Evolutionary conservation across 495 filamentous ascomycete genomes (phyloP).

Genomic region (Immersiella caudata): DNA sequence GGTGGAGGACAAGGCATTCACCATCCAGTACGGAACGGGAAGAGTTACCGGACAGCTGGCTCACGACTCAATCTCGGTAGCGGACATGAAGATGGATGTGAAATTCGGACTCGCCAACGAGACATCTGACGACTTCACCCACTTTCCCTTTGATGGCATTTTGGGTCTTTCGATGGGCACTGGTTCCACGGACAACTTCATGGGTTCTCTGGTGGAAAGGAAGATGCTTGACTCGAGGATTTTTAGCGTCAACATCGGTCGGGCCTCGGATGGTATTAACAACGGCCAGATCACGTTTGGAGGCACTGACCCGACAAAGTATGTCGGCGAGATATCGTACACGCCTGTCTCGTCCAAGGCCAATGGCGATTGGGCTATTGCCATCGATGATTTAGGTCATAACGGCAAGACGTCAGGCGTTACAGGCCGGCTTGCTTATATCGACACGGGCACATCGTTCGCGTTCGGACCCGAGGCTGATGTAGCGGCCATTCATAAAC

Average conservation of each 20-base stretch:
- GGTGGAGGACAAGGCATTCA: constrained; percentile 52
- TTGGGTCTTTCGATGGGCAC: constrained; percentile 68
- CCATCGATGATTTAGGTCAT: constrained; percentile 63
- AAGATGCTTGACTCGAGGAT: constrained; percentile 64
- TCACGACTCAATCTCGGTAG: constrained; percentile 66
- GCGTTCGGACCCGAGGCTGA: constrained; percentile 68
- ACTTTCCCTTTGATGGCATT: constrained; percentile 87
- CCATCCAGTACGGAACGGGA: constrained; percentile 73
- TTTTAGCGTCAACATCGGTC: constrained; percentile 67
- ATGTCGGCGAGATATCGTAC: constrained; percentile 67
- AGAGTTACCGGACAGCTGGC: constrained; percentile 63
- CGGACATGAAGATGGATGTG: constrained; percentile 61
- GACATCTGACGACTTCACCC: constrained; percentile 67
- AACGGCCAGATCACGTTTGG: constrained; percentile 81
- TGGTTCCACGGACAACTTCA: constrained; percentile 59
- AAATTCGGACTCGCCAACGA: constrained; percentile 70
- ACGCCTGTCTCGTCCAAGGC: constrained; percentile 46
- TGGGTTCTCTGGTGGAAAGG: constrained; percentile 61
- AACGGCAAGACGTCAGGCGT: constrained; percentile 58
- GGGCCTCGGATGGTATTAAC: constrained; percentile 63
- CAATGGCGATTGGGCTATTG: constrained; percentile 66
- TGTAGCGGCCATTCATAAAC: constrained; percentile 63
- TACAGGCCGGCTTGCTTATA: constrained; percentile 59
- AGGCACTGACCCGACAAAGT: constrained; percentile 64
- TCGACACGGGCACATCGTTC: constrained; percentile 83